Conservation (phyloP, 202 grass and related monocot genomes). For the Elaeis oleifera region DNA sequence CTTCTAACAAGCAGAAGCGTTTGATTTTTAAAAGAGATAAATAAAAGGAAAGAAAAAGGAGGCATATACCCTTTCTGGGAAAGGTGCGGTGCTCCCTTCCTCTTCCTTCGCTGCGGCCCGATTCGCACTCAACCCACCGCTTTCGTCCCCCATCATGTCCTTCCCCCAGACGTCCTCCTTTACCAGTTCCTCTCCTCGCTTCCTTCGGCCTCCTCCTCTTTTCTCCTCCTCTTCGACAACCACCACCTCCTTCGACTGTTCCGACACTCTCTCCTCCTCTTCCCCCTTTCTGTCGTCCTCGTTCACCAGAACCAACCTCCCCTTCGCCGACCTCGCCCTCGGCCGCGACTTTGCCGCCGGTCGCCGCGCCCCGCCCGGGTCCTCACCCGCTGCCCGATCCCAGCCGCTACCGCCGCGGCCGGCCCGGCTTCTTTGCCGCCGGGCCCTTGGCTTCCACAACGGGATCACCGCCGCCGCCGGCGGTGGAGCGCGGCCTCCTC, state of each 20-base stretch:
- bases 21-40: not conserved
- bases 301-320: not conserved
- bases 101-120: slow-evolving; percentile 52
- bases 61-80: slow-evolving; percentile 48
- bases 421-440: not conserved
- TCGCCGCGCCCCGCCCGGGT: not conserved
- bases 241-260: not conserved
- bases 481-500: no score
- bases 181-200: not conserved
- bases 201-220: not conserved
- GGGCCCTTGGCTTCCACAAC: not conserved
- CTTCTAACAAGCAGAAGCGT: not conserved
- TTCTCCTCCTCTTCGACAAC: not conserved
- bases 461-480: no score
- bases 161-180: slow-evolving; percentile 1
- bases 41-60: not conserved
- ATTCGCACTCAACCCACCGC: slow-evolving; percentile 66
- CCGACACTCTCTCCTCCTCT: not conserved
- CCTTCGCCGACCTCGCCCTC: not conserved
- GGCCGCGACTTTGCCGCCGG: slow-evolving; percentile 33
- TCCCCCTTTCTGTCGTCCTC: not conserved
- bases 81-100: slow-evolving; percentile 49
- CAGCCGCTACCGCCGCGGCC: not conserved
- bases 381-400: not conserved
- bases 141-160: slow-evolving; percentile 36